A percentile compares a stretch with the other conserved stretches of the same genome.
phyloP scores from a whole-genome alignment of 2,329 filamentous ascomycete species.

The Dendryphion nanum region DNA sequence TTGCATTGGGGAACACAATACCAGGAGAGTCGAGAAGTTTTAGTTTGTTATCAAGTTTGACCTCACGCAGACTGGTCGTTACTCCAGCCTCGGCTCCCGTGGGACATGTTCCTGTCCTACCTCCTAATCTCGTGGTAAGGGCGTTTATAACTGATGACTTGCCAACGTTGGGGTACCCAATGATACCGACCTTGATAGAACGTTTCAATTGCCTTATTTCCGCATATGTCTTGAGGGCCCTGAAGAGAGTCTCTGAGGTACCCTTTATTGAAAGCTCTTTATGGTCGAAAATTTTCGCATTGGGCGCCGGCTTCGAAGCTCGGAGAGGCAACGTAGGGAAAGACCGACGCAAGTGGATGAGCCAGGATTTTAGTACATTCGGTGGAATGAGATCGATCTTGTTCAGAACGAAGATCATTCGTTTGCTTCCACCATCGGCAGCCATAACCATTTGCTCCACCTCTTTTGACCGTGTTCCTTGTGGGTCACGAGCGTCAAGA shows the following conservation, averaged over 20 bases:
- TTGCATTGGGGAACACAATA: slow-evolving; percentile 79
- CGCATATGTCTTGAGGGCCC: slow-evolving; percentile 85
- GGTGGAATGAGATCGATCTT: slow-evolving; percentile 91
- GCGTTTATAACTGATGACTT: slow-evolving; percentile 97
- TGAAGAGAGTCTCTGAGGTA: slow-evolving; percentile 82
- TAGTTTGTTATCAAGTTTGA: slow-evolving; percentile 93
- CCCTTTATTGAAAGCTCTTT: slow-evolving; percentile 82
- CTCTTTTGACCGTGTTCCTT: slow-evolving; percentile 85
- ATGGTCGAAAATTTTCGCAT: slow-evolving; percentile 90
- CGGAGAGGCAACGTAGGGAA: slow-evolving; percentile 90
- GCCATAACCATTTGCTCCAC: slow-evolving; percentile 90
- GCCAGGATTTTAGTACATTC: slow-evolving; percentile 78
- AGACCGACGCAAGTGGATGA: slow-evolving; percentile 78
- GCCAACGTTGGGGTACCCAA: slow-evolving; percentile 93
- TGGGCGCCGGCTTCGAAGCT: slow-evolving; percentile 76
- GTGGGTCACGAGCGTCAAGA: slow-evolving; percentile 85
- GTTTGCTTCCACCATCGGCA: slow-evolving; percentile 78
- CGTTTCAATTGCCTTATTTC: slow-evolving; percentile 82
- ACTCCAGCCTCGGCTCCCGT: slow-evolving; percentile 90
- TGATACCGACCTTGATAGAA: slow-evolving; percentile 85
- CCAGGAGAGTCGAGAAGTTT: slow-evolving; percentile 92
- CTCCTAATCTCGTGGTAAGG: slow-evolving; percentile 72
- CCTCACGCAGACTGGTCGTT: slow-evolving; percentile 81
- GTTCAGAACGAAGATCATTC: slow-evolving; percentile 88
- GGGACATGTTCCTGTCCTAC: slow-evolving; percentile 71